Conservation (phyloP, 805 yeast species). For the Starmerella etchellsii region DNA sequence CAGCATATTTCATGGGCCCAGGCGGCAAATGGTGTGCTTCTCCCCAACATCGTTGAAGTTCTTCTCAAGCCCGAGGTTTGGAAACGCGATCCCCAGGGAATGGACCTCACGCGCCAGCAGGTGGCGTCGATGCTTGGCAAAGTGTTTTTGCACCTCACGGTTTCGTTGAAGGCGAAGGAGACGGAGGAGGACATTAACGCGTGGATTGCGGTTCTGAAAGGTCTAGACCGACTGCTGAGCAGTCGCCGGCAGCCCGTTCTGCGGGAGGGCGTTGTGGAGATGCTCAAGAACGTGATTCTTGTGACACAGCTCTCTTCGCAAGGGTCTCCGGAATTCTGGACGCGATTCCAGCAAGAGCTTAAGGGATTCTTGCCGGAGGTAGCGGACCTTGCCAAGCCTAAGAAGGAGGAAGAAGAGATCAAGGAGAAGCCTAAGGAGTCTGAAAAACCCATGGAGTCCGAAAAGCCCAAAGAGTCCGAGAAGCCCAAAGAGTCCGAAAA, state of each 20-base stretch:
- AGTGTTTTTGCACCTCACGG: constrained; percentile 37
- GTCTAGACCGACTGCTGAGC: constrained; percentile 30
- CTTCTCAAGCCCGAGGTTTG: constrained; percentile 52
- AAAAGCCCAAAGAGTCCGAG: too few species aligned
- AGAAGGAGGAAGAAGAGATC: constrained; percentile 6
- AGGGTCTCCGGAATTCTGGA: constrained; percentile 28
- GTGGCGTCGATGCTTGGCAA: constrained; percentile 57
- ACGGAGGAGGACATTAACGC: constrained; percentile 23
- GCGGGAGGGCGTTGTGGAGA: constrained; percentile 31
- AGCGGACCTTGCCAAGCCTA: constrained; percentile 14
- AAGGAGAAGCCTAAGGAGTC: too few species aligned
- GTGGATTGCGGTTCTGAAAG: constrained; percentile 30
- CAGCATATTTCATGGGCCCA: constrained; percentile 25
- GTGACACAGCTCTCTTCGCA: constrained; percentile 29
- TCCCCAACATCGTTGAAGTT: constrained; percentile 52
- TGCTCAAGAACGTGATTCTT: constrained; percentile 31
- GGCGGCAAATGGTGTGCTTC: constrained; percentile 57
- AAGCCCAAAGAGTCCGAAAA: too few species aligned
- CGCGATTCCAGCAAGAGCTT: constrained; percentile 27
- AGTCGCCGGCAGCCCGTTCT: constrained; percentile 30
- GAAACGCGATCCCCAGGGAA: constrained; percentile 49
- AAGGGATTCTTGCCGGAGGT: constrained; percentile 30
- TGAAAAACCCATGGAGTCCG: too few species aligned
- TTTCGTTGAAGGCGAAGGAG: constrained; percentile 25
- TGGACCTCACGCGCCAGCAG: constrained; percentile 52